Evolutionary conservation across 2,329 filamentous ascomycete genomes (phyloP), one percentile per base, ranked within the genome.

Genomic region (Penicillium sp.): DNA sequence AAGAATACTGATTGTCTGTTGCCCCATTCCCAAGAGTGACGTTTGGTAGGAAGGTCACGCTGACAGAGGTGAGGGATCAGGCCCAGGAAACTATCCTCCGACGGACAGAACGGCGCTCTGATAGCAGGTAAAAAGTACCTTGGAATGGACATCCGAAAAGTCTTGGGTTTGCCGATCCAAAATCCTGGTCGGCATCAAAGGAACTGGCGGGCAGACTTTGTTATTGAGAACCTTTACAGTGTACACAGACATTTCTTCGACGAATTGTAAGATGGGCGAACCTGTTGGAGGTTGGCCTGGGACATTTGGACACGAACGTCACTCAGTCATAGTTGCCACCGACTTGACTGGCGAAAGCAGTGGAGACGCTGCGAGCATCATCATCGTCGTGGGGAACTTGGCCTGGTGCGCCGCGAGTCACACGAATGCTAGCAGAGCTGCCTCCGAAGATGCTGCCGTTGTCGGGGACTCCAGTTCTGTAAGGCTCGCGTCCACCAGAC

Each of bases 301-400:
- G 40, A 52, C 53, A 51, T 50, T 38, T 45, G 45, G 39, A 46
- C 16, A 44, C 42, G 26, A 45, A 27, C 18, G n/a, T 58, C 48
- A 57, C 62, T 84, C 81, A 84, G 70, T 85, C 83, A 66, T 84
- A 84, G 63, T 78, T 81, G 39, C 81, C 81, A 52, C 90, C 91
- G 63, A 97, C 86, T 75, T 97, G 94, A 77, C 91, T 97, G 58
- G 93, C 92, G 77, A 97, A 99, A 45, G 92, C 92, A 48, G 94
- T 97, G 69, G 91, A 96, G 67, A 97, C 85, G 74, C 93, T 97
- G 76, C 94, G 91, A 67, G 94, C 91, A 70, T 65, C 62, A 35
- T 97, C 94, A 63, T 99, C 94, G 63, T 99, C 94, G 58, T 88
- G 79, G 39, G 77, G 74, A 35, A 68, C 60, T 51, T 74, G 70